Evolutionary conservation across 2,329 filamentous ascomycete species (phyloP), one percentile per base, ranked within the genome.

Genomic region (Penicillium sp.): DNA sequence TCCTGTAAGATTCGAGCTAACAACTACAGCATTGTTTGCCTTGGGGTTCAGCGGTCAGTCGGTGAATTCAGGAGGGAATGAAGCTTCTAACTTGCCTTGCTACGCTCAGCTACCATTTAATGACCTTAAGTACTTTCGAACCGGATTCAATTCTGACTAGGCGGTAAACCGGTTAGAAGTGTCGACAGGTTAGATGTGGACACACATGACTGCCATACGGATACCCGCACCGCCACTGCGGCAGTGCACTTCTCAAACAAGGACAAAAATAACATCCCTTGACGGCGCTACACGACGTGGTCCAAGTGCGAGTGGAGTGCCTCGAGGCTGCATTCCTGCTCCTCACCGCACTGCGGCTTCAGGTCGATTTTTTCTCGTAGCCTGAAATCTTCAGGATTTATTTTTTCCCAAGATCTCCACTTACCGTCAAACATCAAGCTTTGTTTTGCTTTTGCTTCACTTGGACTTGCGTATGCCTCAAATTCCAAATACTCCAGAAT

Each of bases 401-500:
- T 8, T 31, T 38, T 38, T 33, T 33, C n/a, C 13, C 18, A 25
- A 38, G 47, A 42, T 30, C 40, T 20, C 39, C 40, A 33, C 33
- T 41, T 28, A 25, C 25, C 39, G 38, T 18, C 43, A 30, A 51
- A 42, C 46, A 25, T 36, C 39, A 11, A 13, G 24, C 18, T 30
- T 41, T 24, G 35, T 16, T 14, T 30, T 31, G 6, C 16, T 38
- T 25, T 44, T 16, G 7, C 42, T 31, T 24, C 9, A 44, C 27
- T 45, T 24, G 30, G 28, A 46, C n/a, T 18, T 25, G 28, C 33
- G 40, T 27, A 88, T 88, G 85, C 81, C 85, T 53, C 84, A 85
- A 70, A 81, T 85, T 57, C 75, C 81, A 48, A 81, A 86, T 67
- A 95, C 90, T 0, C 92, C 92, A 58, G 92, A 96, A 76, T 87